Evolutionary conservation across 2,329 filamentous ascomycete species (phyloP).

Genomic region (Sclerotinia nivalis): DNA sequence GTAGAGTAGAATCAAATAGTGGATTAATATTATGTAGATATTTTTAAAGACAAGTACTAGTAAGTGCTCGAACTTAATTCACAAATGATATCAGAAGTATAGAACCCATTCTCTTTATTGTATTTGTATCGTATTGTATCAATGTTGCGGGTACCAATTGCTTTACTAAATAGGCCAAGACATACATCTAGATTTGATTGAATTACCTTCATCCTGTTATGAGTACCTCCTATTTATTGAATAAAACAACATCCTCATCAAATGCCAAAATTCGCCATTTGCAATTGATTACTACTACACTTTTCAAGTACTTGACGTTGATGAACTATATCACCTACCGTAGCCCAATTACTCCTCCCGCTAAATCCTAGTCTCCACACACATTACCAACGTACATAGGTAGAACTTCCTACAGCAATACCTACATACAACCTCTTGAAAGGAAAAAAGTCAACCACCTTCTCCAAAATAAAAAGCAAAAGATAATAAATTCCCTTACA

Average conservation of each 20-base stretch:
- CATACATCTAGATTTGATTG: too few relatives aligned
- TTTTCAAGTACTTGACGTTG: background rate
- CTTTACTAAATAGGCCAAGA: too few relatives aligned
- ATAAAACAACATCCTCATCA: too few relatives aligned
- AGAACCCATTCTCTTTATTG: too few relatives aligned
- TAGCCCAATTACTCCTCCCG: background rate
- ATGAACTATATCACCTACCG: background rate
- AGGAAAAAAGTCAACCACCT: slow-evolving; percentile 4
- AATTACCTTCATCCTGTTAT: too few relatives aligned
- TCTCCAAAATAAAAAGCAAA: background rate
- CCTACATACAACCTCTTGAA: background rate
- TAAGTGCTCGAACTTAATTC: background rate
- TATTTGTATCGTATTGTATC: too few relatives aligned
- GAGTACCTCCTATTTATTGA: too few relatives aligned
- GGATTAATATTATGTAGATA: background rate
- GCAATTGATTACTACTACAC: too few relatives aligned
- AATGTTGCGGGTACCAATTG: too few relatives aligned
- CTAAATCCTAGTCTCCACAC: background rate
- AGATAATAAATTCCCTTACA: background rate
- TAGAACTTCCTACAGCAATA: background rate
- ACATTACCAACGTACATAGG: background rate
- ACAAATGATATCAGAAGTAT: background rate
- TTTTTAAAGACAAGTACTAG: background rate
- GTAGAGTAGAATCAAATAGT: background rate
- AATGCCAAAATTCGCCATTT: too few relatives aligned